A percentile compares a stretch with the other conserved stretches of the same genome.
These are phyloP conservation scores for Chrysanthemum lavandulifolium DNA, from an alignment of 129 eudicot species.

Conservation along the genomic window DNA sequence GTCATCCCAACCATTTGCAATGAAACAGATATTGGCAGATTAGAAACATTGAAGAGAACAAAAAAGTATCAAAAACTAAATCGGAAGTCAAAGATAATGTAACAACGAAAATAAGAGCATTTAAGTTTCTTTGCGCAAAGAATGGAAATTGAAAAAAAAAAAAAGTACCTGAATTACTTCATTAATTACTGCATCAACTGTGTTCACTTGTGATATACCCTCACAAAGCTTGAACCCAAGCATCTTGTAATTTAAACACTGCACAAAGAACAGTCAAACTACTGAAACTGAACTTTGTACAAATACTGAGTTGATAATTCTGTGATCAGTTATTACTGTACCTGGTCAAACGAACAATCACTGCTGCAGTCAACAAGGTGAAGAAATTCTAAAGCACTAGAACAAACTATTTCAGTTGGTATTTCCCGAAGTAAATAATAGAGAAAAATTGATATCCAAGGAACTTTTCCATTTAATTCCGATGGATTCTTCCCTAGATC, in stretches of 20 bases:
- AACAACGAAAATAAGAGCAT: neutral
- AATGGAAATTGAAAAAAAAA: neutral
- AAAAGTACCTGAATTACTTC: slow-evolving; percentile 61
- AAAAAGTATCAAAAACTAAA: neutral
- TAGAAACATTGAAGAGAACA: neutral
- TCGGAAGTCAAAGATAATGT: neutral
- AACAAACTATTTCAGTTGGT: slow-evolving; percentile 49
- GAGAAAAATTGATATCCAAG: slow-evolving; percentile 64
- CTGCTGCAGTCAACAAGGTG: slow-evolving; percentile 55
- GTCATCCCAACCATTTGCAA: neutral
- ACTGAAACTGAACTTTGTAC: too few species aligned
- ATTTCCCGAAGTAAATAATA: slow-evolving; percentile 76
- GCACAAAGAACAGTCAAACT: slow-evolving; percentile 28
- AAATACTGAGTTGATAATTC: too few species aligned
- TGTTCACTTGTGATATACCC: slow-evolving; percentile 47
- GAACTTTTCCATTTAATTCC: slow-evolving; percentile 34
- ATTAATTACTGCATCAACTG: slow-evolving; percentile 43
- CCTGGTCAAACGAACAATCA: slow-evolving; percentile 76
- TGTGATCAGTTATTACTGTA: slow-evolving; percentile 12
- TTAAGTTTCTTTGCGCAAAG: neutral
- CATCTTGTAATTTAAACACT: slow-evolving; percentile 74
- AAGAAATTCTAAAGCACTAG: slow-evolving; percentile 61
- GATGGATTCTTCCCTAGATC: slow-evolving; percentile 45
- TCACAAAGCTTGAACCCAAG: slow-evolving; percentile 83
- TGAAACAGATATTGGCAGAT: slow-evolving; percentile 8